A percentile compares a stretch with the other conserved stretches of the same genome.
Evolutionary conservation across 2,329 filamentous ascomycete species (phyloP).

Genomic region (Sporothrix brasiliensis): DNA sequence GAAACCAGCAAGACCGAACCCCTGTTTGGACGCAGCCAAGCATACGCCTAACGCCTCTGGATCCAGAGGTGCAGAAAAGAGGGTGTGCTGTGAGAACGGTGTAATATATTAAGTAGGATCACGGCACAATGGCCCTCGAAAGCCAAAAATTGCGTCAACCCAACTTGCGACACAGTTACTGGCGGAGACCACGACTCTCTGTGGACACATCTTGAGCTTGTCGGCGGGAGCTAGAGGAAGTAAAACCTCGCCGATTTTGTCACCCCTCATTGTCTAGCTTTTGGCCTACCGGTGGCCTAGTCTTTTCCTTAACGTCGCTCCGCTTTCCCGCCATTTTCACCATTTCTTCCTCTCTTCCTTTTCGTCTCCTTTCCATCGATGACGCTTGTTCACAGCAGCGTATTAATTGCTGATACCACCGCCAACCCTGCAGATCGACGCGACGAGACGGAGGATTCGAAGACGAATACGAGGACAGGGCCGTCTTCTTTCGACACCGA

Average conservation of each 20-base stretch:
- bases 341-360: neutral
- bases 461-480: neutral
- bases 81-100: neutral
- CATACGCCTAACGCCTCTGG: neutral
- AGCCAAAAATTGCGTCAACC: conserved; percentile 14
- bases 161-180: conserved; percentile 7
- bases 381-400: conserved; percentile 19
- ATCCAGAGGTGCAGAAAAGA: neutral
- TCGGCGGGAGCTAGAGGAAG: conserved; percentile 16
- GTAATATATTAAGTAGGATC: conserved; percentile 6
- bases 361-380: conserved; percentile 16
- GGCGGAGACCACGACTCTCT: neutral
- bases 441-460: neutral
- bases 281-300: neutral
- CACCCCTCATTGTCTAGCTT: conserved; percentile 4
- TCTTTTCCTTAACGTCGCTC: conserved; percentile 1
- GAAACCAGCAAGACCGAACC: neutral
- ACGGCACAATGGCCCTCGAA: neutral
- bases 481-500: neutral
- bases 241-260: conserved; percentile 14
- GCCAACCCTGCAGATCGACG: neutral
- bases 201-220: conserved; percentile 21
- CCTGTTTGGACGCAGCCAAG: conserved; percentile 16
- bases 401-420: conserved; percentile 3
- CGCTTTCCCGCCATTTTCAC: neutral